Evolutionary conservation across 73 alveolate species (phyloP).

Genomic region (Paramecium primaurelia): DNA sequence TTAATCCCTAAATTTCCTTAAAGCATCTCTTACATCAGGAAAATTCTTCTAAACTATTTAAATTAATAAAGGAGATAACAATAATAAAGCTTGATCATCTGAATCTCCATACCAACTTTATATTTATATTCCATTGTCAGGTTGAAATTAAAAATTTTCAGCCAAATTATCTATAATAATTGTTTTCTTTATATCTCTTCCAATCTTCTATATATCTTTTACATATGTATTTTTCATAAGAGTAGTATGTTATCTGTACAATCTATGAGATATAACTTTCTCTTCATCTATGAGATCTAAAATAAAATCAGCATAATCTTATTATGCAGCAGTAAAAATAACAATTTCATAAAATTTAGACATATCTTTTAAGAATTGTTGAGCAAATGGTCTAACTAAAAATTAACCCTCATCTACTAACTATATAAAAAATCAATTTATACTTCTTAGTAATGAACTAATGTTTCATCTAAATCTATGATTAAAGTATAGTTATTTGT

Average conservation of each 20-base stretch:
- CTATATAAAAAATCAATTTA: neutral
- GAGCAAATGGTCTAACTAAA: constrained; percentile 85
- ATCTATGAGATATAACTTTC: constrained; percentile 74
- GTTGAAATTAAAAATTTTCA: constrained; percentile 68
- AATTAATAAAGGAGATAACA: constrained; percentile 55
- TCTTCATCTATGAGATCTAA: constrained; percentile 75
- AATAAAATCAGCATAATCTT: constrained; percentile 91
- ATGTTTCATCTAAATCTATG: constrained; percentile 30
- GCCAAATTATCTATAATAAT: constrained; percentile 79
- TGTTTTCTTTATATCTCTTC: constrained; percentile 69
- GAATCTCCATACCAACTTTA: constrained; percentile 84
- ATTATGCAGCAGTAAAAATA: constrained; percentile 87
- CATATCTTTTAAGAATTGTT: constrained; percentile 73
- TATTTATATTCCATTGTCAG: constrained; percentile 75
- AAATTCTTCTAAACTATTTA: constrained; percentile 4
- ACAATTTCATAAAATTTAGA: constrained; percentile 82
- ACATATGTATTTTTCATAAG: constrained; percentile 4
- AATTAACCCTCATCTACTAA: constrained; percentile 64
- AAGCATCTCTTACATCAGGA: constrained; percentile 41
- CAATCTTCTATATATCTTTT: constrained; percentile 77
- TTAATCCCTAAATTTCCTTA: constrained; percentile 44
- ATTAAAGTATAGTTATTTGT: constrained; percentile 8
- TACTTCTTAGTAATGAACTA: constrained; percentile 46
- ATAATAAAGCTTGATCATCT: constrained; percentile 71
- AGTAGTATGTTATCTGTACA: constrained; percentile 80